Conservation (phyloP, 208 protist genomes). For the Crithidia brevicula region DNA sequence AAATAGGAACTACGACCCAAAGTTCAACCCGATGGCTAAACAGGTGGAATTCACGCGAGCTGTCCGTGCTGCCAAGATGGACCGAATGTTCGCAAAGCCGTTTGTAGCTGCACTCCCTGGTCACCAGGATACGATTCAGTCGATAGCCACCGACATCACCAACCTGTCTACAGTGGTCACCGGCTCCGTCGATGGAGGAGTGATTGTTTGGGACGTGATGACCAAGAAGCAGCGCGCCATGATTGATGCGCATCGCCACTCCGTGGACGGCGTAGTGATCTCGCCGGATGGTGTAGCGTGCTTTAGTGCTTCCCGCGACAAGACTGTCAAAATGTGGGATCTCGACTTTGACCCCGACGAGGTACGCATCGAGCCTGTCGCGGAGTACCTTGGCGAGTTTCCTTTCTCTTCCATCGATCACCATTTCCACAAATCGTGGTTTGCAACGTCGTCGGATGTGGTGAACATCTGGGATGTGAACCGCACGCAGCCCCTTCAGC, state of each 20-base stretch:
- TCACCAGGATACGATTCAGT: conserved; percentile 93
- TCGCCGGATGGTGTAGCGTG: conserved; percentile 91
- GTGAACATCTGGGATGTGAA: conserved; percentile 94
- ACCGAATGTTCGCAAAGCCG: conserved; percentile 97
- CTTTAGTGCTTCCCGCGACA: conserved; percentile 95
- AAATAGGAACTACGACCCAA: conserved; percentile 94
- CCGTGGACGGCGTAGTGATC: conserved; percentile 93
- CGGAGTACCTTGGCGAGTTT: conserved; percentile 91
- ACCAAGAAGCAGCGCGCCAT: conserved; percentile 64
- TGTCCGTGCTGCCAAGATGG: conserved; percentile 95
- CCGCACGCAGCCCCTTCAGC: conserved; percentile 93
- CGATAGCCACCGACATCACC: conserved; percentile 88
- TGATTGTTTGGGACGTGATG: conserved; percentile 91
- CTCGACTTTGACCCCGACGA: conserved; percentile 67
- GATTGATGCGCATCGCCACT: conserved; percentile 94
- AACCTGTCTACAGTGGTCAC: conserved; percentile 86
- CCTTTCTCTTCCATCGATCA: conserved; percentile 96
- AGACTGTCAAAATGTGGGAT: conserved; percentile 97
- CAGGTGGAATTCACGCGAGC: conserved; percentile 97
- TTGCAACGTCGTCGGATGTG: conserved; percentile 94
- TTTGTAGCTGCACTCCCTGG: conserved; percentile 93
- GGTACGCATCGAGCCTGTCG: conserved; percentile 62
- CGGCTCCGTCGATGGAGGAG: conserved; percentile 88
- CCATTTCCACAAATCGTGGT: conserved; percentile 85
- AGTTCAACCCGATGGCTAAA: conserved; percentile 96